These are phyloP conservation scores for Penicillium maclennaniae DNA, from an alignment of 495 filamentous ascomycete species.

Conservation along the genomic window DNA sequence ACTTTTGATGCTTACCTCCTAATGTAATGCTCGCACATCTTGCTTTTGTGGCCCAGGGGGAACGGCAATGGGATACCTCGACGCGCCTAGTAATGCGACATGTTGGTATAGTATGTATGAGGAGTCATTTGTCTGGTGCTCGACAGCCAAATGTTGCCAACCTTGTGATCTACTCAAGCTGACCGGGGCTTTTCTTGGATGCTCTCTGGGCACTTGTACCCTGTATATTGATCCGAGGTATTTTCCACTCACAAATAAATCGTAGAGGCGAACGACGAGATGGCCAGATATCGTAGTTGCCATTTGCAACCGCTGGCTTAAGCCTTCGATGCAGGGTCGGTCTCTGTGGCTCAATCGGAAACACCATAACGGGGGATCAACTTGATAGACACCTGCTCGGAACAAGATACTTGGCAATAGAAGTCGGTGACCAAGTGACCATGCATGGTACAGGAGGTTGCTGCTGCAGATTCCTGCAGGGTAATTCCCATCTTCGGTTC, in stretches of 20 bases:
- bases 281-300: too few relatives aligned
- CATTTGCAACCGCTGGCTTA: too few relatives aligned
- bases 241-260: too few relatives aligned
- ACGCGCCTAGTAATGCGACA: conserved; percentile 34
- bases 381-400: background rate
- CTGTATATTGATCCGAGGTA: background rate
- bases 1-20: conserved; percentile 26
- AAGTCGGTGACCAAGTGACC: background rate
- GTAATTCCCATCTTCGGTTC: conserved; percentile 4
- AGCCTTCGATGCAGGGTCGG: too few relatives aligned
- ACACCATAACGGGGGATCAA: background rate
- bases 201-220: background rate
- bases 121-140: conserved; percentile 43
- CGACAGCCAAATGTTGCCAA: background rate
- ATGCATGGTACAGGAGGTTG: conserved; percentile 5
- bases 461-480: conserved; percentile 9
- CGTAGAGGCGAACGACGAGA: too few relatives aligned
- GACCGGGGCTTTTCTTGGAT: background rate
- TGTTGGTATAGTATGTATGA: conserved; percentile 37
- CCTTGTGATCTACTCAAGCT: background rate
- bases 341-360: too few relatives aligned
- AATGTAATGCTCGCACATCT: conserved; percentile 36
- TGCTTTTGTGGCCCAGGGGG: conserved; percentile 46
- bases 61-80: conserved; percentile 49
- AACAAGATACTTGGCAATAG: background rate